Evolutionary conservation across 805 yeast species (phyloP), one percentile per base, ranked within the genome.

Genomic region (Candida michaelii): DNA sequence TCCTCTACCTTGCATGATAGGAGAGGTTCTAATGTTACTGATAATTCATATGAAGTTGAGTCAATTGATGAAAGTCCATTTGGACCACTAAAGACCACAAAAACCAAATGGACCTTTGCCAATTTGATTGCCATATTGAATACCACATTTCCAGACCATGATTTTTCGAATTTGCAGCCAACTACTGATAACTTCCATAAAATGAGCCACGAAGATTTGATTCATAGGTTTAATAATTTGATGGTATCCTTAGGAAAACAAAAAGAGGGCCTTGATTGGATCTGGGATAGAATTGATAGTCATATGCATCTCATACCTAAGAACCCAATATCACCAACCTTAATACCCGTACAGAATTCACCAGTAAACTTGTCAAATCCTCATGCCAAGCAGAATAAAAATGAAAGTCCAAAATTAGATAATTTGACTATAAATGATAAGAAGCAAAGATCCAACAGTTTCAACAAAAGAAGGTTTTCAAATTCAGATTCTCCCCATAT

Each of bases 81-180:
- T 66, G 99, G 99, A 0, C 96, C 97, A 0, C 72, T 93, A 25
- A 85, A 84, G 55, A 84, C 83, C 53, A 79, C 84, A n/a, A 81
- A 93, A 1, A 85, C 95, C 34, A 77, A 97, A 49, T 84, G 89
- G 62, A 82, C 90, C 1, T 93, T 91, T 69, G 93, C 97, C 0
- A 87, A 90, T 58, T 69, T 93, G 36, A 87, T 93, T 45, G 93
- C 95, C 1, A 89, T 90, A 27, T 72, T 93, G 40, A 93, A 93
- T 61, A 86, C 95, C 6, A 83, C 95, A 4, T 91, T 87, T 58
- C 98, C 99, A 0, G 99, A 93, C 60, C 96, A 93, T 56, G 99
- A 93, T 58, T 93, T 91, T 55, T 77, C 95, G 10, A 77, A 84
- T 18, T 76, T 93, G 48, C 89, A 87, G 56, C 99, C 99, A 1